A percentile compares a stretch with the other conserved stretches of the same genome.
Conservation (phyloP, 1,139 yeast species). For the Pichia sp. region DNA sequence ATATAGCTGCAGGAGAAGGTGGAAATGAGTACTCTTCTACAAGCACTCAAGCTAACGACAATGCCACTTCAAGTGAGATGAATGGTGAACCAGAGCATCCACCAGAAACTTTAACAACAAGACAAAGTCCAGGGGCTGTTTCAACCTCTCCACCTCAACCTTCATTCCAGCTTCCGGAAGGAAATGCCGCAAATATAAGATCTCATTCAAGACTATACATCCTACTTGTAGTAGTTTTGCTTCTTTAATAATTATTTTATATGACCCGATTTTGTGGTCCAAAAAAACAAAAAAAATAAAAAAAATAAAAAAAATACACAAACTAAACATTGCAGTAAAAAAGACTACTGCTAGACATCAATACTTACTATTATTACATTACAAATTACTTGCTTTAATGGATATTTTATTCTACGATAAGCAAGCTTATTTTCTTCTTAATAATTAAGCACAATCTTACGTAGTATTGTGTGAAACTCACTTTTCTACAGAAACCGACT, state of each 20-base stretch:
- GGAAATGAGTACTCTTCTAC: neutral
- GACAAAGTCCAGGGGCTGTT: neutral
- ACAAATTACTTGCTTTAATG: no score
- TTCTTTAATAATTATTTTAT: no score
- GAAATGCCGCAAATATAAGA: neutral
- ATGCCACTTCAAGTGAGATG: no score
- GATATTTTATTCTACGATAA: no score
- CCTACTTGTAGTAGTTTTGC: no score
- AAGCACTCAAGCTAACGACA: no score
- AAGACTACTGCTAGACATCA: neutral
- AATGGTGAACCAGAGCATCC: neutral
- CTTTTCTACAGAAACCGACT: no score
- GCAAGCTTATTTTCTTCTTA: no score
- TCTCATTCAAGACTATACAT: neutral
- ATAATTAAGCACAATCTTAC: no score
- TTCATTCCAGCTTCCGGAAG: no score
- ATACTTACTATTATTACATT: no score
- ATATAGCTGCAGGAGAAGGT: neutral
- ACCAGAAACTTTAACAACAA: neutral
- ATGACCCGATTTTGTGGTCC: neutral
- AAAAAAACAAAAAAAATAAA: neutral
- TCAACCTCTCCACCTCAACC: neutral
- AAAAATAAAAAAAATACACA: neutral
- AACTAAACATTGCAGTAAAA: neutral
- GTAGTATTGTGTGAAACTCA: no score